Evolutionary conservation across 129 eudicot genomes (phyloP), one percentile per base, ranked within the genome.

Genomic region (Centaurea solstitialis): DNA sequence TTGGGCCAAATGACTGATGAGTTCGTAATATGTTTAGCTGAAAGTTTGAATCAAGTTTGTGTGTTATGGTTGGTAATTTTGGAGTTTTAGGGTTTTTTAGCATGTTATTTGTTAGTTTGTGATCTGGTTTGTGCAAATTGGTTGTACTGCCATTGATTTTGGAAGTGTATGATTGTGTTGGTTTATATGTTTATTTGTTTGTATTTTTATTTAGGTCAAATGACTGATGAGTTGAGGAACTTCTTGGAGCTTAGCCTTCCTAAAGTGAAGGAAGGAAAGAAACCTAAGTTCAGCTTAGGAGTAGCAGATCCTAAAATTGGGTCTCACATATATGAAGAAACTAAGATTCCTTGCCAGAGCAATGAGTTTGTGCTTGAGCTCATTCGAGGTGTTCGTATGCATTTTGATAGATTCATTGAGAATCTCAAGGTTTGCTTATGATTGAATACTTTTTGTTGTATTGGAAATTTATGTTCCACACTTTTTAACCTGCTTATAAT

Each of bases 1-100:
- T 41, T 37, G 88, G 93, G 92, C 65, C 93, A 93, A 87, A 90
- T 95, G 97, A 92, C 99, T 39, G 99, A 92, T 81, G 97, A 92
- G 30, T 53, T 53, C 8, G 21, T 53, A 17, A 13, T 53, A 53
- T 53, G 6, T 53, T 53, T 53, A 2, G 0, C n/a, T 53, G 21
- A 53, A 17, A 53, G 2, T 53, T 17, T 53, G 64, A 53, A 53
- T 53, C 64, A 1, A 15, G 17, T 53, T 24, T 53, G 53, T 18
- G 69, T 11, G 4, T 39, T 22, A 17, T 7, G 7, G 5, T 10
- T 41, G 4, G 33, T 73, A 33, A 9, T 67, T 67, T 67, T 67
- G 38, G n/a, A 22, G 72, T 26, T 67, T 24, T 22, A 67, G 35
- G 23, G 38, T 2, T 67, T 67, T 67, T 22, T 1, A 26, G n/a